Evolutionary conservation across 2,329 filamentous ascomycete genomes (phyloP), one percentile per base, ranked within the genome.

Genomic region (Xylariaceae sp.): DNA sequence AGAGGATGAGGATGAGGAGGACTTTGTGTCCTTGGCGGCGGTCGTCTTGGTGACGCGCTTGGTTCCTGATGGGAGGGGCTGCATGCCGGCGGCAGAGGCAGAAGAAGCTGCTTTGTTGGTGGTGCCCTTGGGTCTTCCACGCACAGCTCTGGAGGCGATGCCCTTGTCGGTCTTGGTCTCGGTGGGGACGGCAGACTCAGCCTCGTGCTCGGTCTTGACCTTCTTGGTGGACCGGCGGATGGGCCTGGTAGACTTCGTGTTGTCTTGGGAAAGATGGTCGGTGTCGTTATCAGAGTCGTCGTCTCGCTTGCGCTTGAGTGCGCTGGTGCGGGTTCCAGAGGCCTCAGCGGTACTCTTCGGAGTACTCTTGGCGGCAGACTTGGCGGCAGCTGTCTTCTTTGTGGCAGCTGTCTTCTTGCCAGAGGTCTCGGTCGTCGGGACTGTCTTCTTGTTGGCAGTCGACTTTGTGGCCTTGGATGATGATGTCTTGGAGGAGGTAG

Each of bases 291-390:
- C 80, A 42, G 83, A 78, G 12, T 48, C 49, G 22, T 9, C 38
- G 4, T 74, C 63, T 50, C 77, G 71, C 31, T 84, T 85, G 54
- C 82, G 68, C 63, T 80, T 80, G 27, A 66, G 66, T 1, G 58
- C 53, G 2, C 59, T 49, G 11, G 63, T 52, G 31, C 54, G 57
- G 15, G 66, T 51, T n/a, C 63, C 56, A 30, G 62, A 53, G 42
- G 52, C 54, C 44, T 58, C 40, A n/a, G 36, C 48, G 14, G 53
- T 42, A 31, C 38, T 38, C 33, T 44, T 39, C 3, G 51, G 36
- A 15, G 45, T 44, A 11, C 53, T 19, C 31, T 47, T 33, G 6
- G 55, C 15, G 10, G 50, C 45, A 11, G 53, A n/a, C 2, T 36
- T 45, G 6, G 62, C 66, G 7, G 35, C 62, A 49, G 59, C 74